Evolutionary conservation across 306 rosid species (phyloP).

Genomic region (Prosopis cineraria): DNA sequence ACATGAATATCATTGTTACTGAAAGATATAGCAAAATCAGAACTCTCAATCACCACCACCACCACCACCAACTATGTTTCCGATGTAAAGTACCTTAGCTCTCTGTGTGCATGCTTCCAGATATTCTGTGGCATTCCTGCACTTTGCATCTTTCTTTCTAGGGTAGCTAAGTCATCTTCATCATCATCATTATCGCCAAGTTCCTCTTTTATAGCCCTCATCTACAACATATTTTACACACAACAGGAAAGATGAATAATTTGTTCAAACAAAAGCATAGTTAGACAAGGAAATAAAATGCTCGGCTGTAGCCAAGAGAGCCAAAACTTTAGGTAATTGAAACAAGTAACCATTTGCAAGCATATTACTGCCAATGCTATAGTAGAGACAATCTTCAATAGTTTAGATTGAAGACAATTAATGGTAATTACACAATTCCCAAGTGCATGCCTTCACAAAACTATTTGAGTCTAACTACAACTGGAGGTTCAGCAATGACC

Average conservation of each 20-base stretch:
- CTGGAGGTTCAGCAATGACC: slow-evolving; percentile 19
- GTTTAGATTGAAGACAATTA: slow-evolving; percentile 7
- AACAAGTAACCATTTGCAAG: slow-evolving; percentile 23
- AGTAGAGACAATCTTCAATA: slow-evolving; percentile 7
- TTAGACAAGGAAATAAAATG: slow-evolving; percentile 21
- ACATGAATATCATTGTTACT: slow-evolving; percentile 9
- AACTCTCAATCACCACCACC: slow-evolving; percentile 21
- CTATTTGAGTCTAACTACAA: slow-evolving; percentile 17
- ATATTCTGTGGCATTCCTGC: slow-evolving; percentile 94
- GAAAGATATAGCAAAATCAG: slow-evolving; percentile 2
- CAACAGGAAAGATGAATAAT: slow-evolving; percentile 28
- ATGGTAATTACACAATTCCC: neutral
- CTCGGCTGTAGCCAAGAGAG: slow-evolving; percentile 18
- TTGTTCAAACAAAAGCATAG: slow-evolving; percentile 18
- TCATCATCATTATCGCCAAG: slow-evolving; percentile 98
- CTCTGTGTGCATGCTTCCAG: slow-evolving; percentile 95
- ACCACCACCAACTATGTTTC: slow-evolving; percentile 11
- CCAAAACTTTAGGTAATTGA: slow-evolving; percentile 19
- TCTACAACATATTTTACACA: slow-evolving; percentile 53
- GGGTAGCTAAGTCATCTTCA: slow-evolving; percentile 86
- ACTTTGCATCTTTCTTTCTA: slow-evolving; percentile 96
- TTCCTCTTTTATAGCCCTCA: slow-evolving; percentile 99
- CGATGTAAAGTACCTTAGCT: slow-evolving; percentile 64
- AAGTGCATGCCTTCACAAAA: neutral
- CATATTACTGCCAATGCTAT: slow-evolving; percentile 14